phyloP scores from a whole-genome alignment of 345 rosid genomes.

The Acer campestre region DNA sequence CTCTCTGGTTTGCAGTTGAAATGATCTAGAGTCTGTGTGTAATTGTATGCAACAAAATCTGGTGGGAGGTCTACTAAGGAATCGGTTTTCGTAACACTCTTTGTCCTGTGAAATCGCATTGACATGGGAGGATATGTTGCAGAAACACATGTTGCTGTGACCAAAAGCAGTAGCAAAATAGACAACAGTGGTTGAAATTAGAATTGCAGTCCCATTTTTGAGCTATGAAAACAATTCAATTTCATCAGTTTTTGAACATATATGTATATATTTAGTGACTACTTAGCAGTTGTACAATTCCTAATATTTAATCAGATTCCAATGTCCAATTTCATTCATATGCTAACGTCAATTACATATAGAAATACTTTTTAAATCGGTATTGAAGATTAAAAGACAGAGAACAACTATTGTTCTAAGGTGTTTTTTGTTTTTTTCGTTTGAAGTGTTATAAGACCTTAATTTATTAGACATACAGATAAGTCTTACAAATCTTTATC shows the following conservation, averaged over 20 bases:
- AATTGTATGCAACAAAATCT: constrained; percentile 23
- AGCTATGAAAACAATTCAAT: neutral
- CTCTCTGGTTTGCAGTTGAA: constrained; percentile 35
- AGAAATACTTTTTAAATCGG: no score
- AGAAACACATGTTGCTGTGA: neutral
- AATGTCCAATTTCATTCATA: no score
- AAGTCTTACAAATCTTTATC: no score
- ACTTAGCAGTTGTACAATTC: no score
- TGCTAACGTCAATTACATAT: no score
- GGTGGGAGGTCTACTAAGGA: constrained; percentile 3
- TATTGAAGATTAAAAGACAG: no score
- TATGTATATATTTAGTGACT: neutral
- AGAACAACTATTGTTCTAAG: no score
- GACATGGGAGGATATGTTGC: constrained; percentile 23
- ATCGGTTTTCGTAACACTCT: neutral
- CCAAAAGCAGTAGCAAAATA: neutral
- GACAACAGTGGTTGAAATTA: neutral
- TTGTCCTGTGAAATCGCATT: neutral
- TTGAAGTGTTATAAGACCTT: no score
- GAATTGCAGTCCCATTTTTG: constrained; percentile 9
- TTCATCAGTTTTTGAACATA: neutral
- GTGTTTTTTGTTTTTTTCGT: no score
- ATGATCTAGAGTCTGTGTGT: constrained; percentile 33
- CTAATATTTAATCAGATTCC: no score
- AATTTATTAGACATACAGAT: no score